Conservation (phyloP, 2,329 filamentous ascomycete genomes). For the Aspergillus ibericus region DNA sequence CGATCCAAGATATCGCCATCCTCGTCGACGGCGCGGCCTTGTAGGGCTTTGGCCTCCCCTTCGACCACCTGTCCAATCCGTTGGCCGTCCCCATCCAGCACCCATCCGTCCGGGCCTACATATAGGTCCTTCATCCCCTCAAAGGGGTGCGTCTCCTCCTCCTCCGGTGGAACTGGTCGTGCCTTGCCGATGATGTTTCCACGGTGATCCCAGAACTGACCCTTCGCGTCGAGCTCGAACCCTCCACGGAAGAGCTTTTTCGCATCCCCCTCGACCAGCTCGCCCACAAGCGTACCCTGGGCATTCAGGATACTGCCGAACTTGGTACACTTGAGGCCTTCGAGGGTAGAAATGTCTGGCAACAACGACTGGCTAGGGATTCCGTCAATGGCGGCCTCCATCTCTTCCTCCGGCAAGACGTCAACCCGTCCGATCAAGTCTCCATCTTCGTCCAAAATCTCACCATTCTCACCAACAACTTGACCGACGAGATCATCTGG, state of each 20-base stretch:
- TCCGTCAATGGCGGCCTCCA: not conserved
- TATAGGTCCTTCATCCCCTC: slow-evolving; percentile 49
- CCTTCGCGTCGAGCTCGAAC: slow-evolving; percentile 54
- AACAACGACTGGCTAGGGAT: slow-evolving; percentile 2
- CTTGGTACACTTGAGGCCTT: slow-evolving; percentile 46
- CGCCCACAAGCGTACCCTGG: slow-evolving; percentile 53
- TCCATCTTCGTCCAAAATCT: slow-evolving; percentile 33
- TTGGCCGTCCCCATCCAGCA: slow-evolving; percentile 51
- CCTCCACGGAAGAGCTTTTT: slow-evolving; percentile 56
- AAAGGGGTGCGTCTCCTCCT: slow-evolving; percentile 41
- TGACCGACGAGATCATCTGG: slow-evolving; percentile 43
- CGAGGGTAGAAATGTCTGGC: slow-evolving; percentile 37
- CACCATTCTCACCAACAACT: slow-evolving; percentile 37
- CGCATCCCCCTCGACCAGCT: slow-evolving; percentile 61
- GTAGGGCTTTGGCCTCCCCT: slow-evolving; percentile 60
- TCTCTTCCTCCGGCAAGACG: not conserved
- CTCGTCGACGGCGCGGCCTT: slow-evolving; percentile 61
- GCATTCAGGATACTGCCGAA: slow-evolving; percentile 44
- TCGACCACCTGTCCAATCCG: slow-evolving; percentile 55
- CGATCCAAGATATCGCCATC: slow-evolving; percentile 64
- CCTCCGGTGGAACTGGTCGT: slow-evolving; percentile 42
- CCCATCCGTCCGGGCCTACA: slow-evolving; percentile 49
- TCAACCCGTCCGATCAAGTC: slow-evolving; percentile 42
- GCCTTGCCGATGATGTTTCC: slow-evolving; percentile 64
- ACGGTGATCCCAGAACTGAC: slow-evolving; percentile 63